Conservation (phyloP, 2,329 filamentous ascomycete genomes). For the Phialophora verrucosa region DNA sequence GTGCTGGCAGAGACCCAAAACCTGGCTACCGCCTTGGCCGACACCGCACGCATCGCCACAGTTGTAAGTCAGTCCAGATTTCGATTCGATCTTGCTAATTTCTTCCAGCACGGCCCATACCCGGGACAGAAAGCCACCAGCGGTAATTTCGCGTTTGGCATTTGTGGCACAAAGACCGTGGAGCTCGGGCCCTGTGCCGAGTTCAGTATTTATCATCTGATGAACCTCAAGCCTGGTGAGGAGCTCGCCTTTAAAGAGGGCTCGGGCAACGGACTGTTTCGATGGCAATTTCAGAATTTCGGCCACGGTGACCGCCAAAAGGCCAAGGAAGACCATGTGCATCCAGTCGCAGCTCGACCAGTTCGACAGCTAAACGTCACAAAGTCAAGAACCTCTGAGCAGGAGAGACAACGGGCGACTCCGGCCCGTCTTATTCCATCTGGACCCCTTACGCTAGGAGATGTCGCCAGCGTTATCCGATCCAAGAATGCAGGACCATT, state of each 20-base stretch:
- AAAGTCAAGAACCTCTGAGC: not conserved
- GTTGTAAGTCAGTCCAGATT: not conserved
- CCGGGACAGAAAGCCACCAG: slow-evolving; percentile 57
- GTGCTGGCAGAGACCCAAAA: slow-evolving; percentile 2
- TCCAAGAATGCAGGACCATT: slow-evolving; percentile 12
- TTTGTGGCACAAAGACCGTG: slow-evolving; percentile 44
- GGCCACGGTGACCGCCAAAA: not conserved
- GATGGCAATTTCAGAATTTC: not conserved
- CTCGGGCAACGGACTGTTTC: slow-evolving; percentile 8
- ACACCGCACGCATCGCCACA: not conserved
- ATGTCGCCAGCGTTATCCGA: slow-evolving; percentile 9
- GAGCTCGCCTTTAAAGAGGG: not conserved
- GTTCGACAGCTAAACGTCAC: not conserved
- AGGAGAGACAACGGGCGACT: not conserved
- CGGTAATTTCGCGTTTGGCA: slow-evolving; percentile 55
- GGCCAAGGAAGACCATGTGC: not conserved
- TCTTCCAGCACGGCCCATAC: slow-evolving; percentile 55
- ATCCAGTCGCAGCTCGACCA: not conserved
- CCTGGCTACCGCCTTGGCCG: slow-evolving; percentile 1
- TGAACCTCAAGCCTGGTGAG: slow-evolving; percentile 46
- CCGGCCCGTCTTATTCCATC: not conserved
- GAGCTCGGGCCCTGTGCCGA: slow-evolving; percentile 48
- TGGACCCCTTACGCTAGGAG: not conserved
- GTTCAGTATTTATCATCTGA: slow-evolving; percentile 58
- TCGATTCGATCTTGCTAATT: not conserved